Evolutionary conservation across 2,329 filamentous ascomycete species (phyloP).

Genomic region (Tolypocladium paradoxum): DNA sequence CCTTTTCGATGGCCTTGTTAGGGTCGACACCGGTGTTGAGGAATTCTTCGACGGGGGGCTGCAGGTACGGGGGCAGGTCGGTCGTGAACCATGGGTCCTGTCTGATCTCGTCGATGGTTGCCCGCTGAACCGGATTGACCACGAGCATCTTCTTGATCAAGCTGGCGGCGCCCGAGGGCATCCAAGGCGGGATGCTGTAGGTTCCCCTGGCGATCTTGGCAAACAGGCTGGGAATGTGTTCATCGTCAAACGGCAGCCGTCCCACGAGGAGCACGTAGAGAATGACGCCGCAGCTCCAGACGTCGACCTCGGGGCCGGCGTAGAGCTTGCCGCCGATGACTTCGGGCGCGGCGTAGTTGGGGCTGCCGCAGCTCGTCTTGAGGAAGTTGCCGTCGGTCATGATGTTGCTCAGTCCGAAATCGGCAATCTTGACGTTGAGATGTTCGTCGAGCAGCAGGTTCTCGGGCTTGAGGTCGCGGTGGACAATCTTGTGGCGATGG

Average conservation of each 20-base stretch:
- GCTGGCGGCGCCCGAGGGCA: conserved; percentile 69
- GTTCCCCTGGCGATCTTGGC: conserved; percentile 94
- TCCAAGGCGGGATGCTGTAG: conserved; percentile 85
- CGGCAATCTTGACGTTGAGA: conserved; percentile 97
- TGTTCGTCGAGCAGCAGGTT: conserved; percentile 91
- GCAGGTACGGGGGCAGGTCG: conserved; percentile 76
- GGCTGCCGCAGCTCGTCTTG: conserved; percentile 95
- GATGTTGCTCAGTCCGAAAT: conserved; percentile 97
- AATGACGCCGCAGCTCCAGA: conserved; percentile 95
- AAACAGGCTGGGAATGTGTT: conserved; percentile 94
- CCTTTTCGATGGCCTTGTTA: conserved; percentile 78
- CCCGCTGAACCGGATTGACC: conserved; percentile 87
- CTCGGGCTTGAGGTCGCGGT: conserved; percentile 94
- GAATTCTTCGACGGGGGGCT: conserved; percentile 83
- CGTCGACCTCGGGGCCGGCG: conserved; percentile 92
- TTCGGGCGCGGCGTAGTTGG: conserved; percentile 95
- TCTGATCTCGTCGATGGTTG: conserved; percentile 87
- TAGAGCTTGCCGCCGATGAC: conserved; percentile 98
- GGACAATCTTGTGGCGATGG: conserved; percentile 96
- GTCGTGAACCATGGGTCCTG: conserved; percentile 89
- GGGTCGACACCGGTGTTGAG: conserved; percentile 89
- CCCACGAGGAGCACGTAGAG: conserved; percentile 74
- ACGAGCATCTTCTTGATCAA: conserved; percentile 91
- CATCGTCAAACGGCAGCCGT: conserved; percentile 89
- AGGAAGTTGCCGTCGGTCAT: conserved; percentile 99